Evolutionary conservation across 2,329 filamentous ascomycete genomes (phyloP), one percentile per base, ranked within the genome.

Genomic region (Simplicillium aogashimaense): DNA sequence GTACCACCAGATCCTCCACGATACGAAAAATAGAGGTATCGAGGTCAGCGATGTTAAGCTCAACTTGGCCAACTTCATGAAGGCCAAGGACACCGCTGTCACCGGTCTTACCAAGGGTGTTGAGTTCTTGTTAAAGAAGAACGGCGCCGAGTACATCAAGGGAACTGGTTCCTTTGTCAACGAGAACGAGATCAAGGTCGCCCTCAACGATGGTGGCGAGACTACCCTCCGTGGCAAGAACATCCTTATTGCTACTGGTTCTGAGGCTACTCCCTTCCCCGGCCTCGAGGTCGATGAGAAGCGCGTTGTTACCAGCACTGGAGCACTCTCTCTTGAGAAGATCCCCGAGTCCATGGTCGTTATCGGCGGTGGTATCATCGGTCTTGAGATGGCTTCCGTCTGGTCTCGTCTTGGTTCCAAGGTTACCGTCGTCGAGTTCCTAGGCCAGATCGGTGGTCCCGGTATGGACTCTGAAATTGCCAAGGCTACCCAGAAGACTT

Each of bases 81-180:
- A 95, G 72, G 89, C 92, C 44, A 98, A 98, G 72, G 90, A 98
- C 39, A 83, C 80, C 29, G 94, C 92, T 39, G 92, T 98, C 47
- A 66, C 70, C 32, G 80, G 88, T 37, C 70, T 98, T 51, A 98
- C 92, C 50, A 97, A 97, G 74, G 92, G 92, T 63, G 85, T 98
- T 50, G 92, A 98, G 67, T 98, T 90, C 63, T 74, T 98, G 48
- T 83, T 98, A 69, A 97, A 97, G 81, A 97, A 98, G 78, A 98
- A 98, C 70, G 86, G 87, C 48, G 92, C 95, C 51, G 88, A 97
- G 62, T 98, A 97, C 67, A 76, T 97, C 70, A 95, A 95, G 74
- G 92, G 92, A 53, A 80, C 86, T 38, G 90, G 83, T 51, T 75
- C 86, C 36, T 94, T 97, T 60, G 75, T 82, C 55, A 86, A 86